Evolutionary conservation across 169 alveolate species (phyloP), one percentile per base, ranked within the genome.

Genomic region (Cyclospora cayetanensis): DNA sequence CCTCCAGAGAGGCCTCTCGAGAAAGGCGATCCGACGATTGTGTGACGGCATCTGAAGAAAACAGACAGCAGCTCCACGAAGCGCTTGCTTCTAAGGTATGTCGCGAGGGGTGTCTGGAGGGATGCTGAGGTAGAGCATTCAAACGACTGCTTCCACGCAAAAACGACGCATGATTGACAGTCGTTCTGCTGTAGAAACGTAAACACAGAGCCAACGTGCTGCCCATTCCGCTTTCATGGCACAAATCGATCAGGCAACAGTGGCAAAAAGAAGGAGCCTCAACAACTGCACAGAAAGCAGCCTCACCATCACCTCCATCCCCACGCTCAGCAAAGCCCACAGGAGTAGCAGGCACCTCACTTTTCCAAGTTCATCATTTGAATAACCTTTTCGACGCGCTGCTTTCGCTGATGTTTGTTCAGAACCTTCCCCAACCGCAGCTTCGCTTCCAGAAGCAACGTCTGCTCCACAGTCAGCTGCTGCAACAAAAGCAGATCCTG

Each of bases 1-100:
- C 97, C 97, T 3, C 97, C 97, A 39, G 96, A 94, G 53, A 95
- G 92, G 12, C 96, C 96, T n/a, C 96, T 82, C 34, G 76, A 52
- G 83, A 92, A 94, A 27, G 95, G 93, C 20, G 46, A 55, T 29
- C 93, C 89, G 39, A 41, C 85, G 37, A 22, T 80, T 2, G 80
- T 72, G 25, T 65, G 63, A 1, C 88, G 15, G 77, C 92, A 87
- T 41, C 92, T 87, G 83, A 5, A 43, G 82, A 68, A n/a, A 31
- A n/a, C 34, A 22, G 27, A 34, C 52, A 55, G 79, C 5, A 66
- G 35, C 43, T 34, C 25, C 46, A 79, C 20, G 4, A 3, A 41
- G 39, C 63, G 35, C 27, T 52, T 11, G 20, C 65, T 80, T 52
- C 29, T 18, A n/a, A n/a, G n/a, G n/a, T n/a, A n/a, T n/a, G n/a